These are phyloP conservation scores for Metroxylon sagu DNA, from an alignment of 176 grass and related monocot species.

Conservation along the genomic window DNA sequence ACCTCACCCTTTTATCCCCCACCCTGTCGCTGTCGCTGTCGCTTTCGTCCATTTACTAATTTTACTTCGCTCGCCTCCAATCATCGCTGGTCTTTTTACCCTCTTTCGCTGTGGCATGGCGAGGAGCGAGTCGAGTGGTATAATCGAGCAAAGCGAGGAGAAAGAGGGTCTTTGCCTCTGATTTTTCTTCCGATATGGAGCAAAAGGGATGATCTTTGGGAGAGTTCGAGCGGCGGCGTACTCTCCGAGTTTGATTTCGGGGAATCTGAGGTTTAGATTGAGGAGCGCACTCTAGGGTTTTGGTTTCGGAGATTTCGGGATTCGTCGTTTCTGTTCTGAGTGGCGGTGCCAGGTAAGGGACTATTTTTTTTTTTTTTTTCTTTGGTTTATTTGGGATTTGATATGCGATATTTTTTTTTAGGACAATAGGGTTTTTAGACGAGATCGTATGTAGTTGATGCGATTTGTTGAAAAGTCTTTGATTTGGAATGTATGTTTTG, in stretches of 20 bases:
- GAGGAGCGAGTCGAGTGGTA: not conserved
- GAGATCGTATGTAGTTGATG: too few relatives aligned
- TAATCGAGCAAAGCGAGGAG: too few relatives aligned
- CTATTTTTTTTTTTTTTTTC: not conserved
- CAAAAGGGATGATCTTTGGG: not conserved
- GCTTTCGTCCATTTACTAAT: not conserved
- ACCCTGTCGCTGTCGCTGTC: not conserved
- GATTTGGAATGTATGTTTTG: too few relatives aligned
- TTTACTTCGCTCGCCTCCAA: not conserved
- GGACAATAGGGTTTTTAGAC: too few relatives aligned
- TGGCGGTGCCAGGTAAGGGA: not conserved
- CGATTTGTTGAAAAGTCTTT: too few relatives aligned
- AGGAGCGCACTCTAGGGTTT: not conserved
- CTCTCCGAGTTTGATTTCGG: too few relatives aligned
- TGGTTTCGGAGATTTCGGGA: not conserved
- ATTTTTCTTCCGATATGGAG: not conserved
- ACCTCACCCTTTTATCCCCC: conserved; percentile 5
- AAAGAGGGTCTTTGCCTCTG: not conserved
- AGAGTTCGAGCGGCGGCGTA: too few relatives aligned
- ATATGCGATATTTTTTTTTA: not conserved
- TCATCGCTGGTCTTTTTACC: not conserved
- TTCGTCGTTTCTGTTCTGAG: not conserved
- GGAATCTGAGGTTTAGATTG: not conserved
- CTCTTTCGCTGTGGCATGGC: not conserved
- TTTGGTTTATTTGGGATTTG: not conserved